Evolutionary conservation across 176 grass and related monocot genomes (phyloP).

Genomic region (Oryza officinalis): DNA sequence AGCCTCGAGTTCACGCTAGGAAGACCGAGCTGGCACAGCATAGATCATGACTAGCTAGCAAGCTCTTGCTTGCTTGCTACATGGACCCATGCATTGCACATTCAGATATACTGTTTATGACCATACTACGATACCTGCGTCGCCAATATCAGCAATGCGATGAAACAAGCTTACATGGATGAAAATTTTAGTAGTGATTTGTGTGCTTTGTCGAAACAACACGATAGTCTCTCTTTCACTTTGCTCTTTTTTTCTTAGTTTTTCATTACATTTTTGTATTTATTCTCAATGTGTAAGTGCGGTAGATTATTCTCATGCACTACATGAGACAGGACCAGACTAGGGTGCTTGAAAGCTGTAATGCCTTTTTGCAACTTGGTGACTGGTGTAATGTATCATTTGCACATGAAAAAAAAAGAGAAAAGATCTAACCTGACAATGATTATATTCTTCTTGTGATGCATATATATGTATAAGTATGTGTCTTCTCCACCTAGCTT

Average conservation of each 20-base stretch:
- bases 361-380: conserved; percentile 27
- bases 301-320: neutral
- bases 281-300: neutral
- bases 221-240: neutral
- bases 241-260: neutral
- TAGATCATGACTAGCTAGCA: conserved; percentile 54
- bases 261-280: conserved; percentile 14
- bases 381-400: conserved; percentile 42
- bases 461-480: neutral
- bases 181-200: neutral
- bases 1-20: conserved; percentile 84
- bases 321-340: neutral
- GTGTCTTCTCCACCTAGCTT: neutral
- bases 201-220: neutral
- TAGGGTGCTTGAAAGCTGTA: conserved; percentile 31
- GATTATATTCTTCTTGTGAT: conserved; percentile 10
- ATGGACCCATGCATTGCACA: neutral
- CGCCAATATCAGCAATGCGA: neutral
- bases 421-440: conserved; percentile 30
- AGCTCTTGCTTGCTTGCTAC: neutral
- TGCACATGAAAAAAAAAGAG: conserved; percentile 42
- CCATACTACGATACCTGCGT: neutral
- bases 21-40: conserved; percentile 43
- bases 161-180: conserved; percentile 8
- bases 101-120: conserved; percentile 29